A percentile compares a stretch with the other conserved stretches of the same genome.
phyloP scores from a whole-genome alignment of 176 grass and related monocot species.

The Zea luxurians region DNA sequence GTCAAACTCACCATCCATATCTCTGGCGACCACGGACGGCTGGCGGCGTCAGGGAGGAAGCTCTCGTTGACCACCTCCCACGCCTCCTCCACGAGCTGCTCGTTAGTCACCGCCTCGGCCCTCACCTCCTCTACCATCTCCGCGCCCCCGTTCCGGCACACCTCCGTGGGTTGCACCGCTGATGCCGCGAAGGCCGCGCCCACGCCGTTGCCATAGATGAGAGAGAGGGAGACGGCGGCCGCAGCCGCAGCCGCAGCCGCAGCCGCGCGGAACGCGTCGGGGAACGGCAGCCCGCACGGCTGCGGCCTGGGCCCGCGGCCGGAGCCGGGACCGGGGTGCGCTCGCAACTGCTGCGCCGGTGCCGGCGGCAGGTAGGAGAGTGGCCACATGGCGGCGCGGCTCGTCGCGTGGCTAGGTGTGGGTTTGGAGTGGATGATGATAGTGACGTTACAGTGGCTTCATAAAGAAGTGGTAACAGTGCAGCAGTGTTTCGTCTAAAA shows the following conservation, averaged over 20 bases:
- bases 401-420: background rate
- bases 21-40: conserved; percentile 73
- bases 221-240: conserved; percentile 60
- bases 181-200: background rate
- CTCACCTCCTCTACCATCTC: conserved; percentile 34
- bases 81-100: conserved; percentile 85
- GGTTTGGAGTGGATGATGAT: no score
- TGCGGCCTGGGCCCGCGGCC: background rate
- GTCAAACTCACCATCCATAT: conserved; percentile 61
- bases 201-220: conserved; percentile 32
- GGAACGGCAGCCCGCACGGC: conserved; percentile 34
- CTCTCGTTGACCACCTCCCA: conserved; percentile 93
- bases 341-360: conserved; percentile 15
- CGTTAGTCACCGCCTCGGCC: conserved; percentile 59
- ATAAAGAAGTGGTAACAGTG: no score
- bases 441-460: no score
- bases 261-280: conserved; percentile 52
- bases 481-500: no score
- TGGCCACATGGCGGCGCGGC: conserved; percentile 33
- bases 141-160: conserved; percentile 28
- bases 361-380: conserved; percentile 33
- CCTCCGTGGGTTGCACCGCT: conserved; percentile 22
- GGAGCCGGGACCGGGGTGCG: background rate
- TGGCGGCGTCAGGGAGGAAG: conserved; percentile 66
- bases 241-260: conserved; percentile 37